Base-by-base conservation (phyloP, 2,329 filamentous ascomycete genomes). In the Aspergillus brasiliensis region DNA sequence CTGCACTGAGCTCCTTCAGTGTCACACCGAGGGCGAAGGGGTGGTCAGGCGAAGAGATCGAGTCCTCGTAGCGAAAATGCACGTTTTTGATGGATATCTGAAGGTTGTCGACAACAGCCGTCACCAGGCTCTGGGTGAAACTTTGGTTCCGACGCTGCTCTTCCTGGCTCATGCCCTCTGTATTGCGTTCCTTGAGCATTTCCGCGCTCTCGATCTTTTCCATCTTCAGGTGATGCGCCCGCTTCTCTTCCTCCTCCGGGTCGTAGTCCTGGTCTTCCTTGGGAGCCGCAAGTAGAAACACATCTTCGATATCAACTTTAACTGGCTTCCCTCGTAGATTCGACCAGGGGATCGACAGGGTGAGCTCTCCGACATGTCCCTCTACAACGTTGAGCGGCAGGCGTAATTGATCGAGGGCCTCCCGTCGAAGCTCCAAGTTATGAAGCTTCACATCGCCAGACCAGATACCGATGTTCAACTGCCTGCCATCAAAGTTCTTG, bases 401-500 rank as follows among this genome's bases (percentile, higher is more conserved):
- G 76, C 91, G 96, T 67, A 99, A 86, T 82, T 99, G 96, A 74
- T 99, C 95, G 66, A 99, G 88, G 17, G 95, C 95, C 82, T 99
- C 95, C 60, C 91, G 87, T 58, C 93, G 91, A 51, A 99, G 85
- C 80, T 99, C 91, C 60, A 99, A 88, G 71, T 99, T 89, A 62
- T 89, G 88, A 48, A 99, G 84, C 80, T 96, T 97, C 71, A 99
- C 95, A 81, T 99, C 95, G 70, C 96, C 95, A 21, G 91, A 96
- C 95, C 94, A 99, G 72, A 99, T 99, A 65, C 96, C 95, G 65
- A 99, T 93, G 75, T 99, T 99, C 67, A 99, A 85, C 82, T 99
- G 95, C 72, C 92, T 90, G 57, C 95, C 92, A 78, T 99, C 95
- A 76, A 99, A 99, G 80, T 99, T 98, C 85, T 96, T 93, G 78